phyloP scores from a whole-genome alignment of 257 asterid genomes.

The Leonotis leonurus region DNA sequence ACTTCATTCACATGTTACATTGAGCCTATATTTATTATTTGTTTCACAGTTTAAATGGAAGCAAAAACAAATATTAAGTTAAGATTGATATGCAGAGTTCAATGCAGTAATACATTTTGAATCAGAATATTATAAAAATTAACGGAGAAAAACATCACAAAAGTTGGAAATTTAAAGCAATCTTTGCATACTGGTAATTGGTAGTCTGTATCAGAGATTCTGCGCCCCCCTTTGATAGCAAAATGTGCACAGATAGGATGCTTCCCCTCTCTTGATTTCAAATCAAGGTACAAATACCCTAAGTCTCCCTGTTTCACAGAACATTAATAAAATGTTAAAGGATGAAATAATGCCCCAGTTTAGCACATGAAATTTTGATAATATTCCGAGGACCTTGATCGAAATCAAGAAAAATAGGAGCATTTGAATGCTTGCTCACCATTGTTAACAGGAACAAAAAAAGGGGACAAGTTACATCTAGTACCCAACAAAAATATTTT shows the following conservation, averaged over 20 bases:
- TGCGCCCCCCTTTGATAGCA: conserved; percentile 94
- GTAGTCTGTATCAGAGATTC: conserved; percentile 72
- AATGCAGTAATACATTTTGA: conserved; percentile 5
- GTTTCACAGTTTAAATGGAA: background rate
- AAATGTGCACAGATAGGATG: conserved; percentile 95
- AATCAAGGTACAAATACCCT: conserved; percentile 87
- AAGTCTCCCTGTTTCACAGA: conserved; percentile 68
- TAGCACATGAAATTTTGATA: background rate
- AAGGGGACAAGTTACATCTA: background rate
- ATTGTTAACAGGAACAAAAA: background rate
- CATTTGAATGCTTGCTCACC: background rate
- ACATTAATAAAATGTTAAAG: conserved; percentile 15
- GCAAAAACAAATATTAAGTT: background rate
- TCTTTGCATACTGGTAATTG: conserved; percentile 80
- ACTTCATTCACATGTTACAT: background rate
- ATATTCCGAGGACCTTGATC: background rate
- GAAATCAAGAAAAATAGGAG: background rate
- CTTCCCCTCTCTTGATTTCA: conserved; percentile 78
- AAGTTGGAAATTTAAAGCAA: conserved; percentile 14
- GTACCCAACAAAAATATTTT: background rate
- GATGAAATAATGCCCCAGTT: conserved; percentile 17
- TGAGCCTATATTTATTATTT: background rate
- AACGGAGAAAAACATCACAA: conserved; percentile 1
- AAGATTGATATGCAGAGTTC: background rate
- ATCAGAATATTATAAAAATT: conserved; percentile 1